Conservation (phyloP, 2,329 filamentous ascomycete species). For the Neurospora crassa region DNA sequence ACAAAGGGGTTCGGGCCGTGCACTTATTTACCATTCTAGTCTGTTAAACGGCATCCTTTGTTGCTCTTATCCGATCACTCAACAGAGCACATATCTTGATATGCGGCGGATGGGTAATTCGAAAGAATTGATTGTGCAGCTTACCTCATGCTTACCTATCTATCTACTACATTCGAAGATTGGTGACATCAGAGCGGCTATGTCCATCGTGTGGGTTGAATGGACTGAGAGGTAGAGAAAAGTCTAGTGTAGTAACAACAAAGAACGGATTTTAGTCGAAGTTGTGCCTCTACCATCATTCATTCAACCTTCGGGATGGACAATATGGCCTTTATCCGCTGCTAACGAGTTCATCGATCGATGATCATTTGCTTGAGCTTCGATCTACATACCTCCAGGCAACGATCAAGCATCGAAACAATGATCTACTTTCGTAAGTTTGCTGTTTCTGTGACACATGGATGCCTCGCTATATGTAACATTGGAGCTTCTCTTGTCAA, state of each 20-base stretch:
- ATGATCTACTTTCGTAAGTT: neutral
- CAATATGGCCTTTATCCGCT: neutral
- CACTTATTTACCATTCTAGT: neutral
- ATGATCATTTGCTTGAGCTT: neutral
- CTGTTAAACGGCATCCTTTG: neutral
- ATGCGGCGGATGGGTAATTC: neutral
- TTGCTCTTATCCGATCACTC: neutral
- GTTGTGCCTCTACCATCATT: neutral
- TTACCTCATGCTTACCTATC: neutral
- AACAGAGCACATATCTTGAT: neutral
- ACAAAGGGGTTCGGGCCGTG: neutral
- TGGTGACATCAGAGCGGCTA: neutral
- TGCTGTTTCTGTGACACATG: neutral
- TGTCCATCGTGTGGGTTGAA: neutral
- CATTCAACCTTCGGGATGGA: neutral
- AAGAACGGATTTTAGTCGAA: neutral
- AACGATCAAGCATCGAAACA: neutral
- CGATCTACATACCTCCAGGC: neutral
- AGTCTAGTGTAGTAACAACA: neutral
- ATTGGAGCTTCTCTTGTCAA: neutral
- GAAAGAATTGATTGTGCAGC: neutral
- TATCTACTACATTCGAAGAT: neutral
- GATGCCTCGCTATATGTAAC: neutral
- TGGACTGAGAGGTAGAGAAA: neutral
- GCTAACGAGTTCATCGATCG: neutral